phyloP scores from a whole-genome alignment of 257 asterid species.

The Eustoma russellianum region DNA sequence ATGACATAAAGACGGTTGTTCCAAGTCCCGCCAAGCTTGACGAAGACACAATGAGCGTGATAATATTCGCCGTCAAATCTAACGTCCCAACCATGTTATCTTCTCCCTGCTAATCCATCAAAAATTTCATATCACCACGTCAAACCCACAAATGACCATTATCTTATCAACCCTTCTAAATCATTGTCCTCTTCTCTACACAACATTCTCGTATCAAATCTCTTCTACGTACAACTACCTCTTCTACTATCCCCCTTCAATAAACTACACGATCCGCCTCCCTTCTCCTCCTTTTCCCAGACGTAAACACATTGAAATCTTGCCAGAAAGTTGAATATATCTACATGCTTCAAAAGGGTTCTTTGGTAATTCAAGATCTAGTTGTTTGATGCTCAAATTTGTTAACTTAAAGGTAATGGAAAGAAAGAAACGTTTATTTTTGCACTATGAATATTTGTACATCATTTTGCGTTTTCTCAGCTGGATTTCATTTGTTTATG shows the following conservation, averaged over 20 bases:
- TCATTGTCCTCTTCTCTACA: constrained; percentile 31
- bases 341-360: neutral
- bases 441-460: too few relatives aligned
- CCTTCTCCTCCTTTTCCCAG: constrained; percentile 14
- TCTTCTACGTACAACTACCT: constrained; percentile 1
- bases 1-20: too few relatives aligned
- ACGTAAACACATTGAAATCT: constrained; percentile 41
- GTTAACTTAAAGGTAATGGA: too few relatives aligned
- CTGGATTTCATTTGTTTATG: too few relatives aligned
- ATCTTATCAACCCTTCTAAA: constrained; percentile 15
- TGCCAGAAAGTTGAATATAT: constrained; percentile 3
- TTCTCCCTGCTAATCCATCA: neutral
- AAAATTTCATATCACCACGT: constrained; percentile 1
- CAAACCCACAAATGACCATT: constrained; percentile 32
- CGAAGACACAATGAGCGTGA: constrained; percentile 17
- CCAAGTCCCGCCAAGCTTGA: too few relatives aligned
- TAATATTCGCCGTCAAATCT: constrained; percentile 37
- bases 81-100: constrained; percentile 23
- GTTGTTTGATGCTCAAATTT: too few relatives aligned
- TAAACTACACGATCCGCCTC: too few relatives aligned
- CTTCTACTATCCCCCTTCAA: neutral
- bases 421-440: too few relatives aligned
- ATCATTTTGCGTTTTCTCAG: too few relatives aligned
- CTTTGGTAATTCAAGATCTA: too few relatives aligned
- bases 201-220: constrained; percentile 11